A percentile compares a stretch with the other conserved stretches of the same genome.
phyloP scores from a whole-genome alignment of 78 protist genomes.

The Dictyostelium brefeldianum region DNA sequence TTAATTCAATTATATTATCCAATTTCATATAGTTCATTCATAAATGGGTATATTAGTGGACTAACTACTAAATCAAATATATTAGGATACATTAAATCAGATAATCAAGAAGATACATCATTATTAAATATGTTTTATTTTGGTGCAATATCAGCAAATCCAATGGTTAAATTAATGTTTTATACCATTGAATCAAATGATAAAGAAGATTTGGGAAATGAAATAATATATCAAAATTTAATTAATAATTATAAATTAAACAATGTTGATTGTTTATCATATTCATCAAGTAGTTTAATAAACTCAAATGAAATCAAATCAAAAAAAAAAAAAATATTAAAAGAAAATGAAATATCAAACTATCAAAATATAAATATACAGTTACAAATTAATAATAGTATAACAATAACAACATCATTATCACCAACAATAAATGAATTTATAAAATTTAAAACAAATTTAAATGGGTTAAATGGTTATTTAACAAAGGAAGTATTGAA shows the following conservation, averaged over 20 bases:
- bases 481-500: no score
- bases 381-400: no score
- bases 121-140: background rate
- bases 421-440: no score
- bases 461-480: no score
- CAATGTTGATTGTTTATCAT: background rate
- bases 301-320: no score
- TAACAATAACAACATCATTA: no score
- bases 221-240: no score
- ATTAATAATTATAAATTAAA: no score
- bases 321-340: no score
- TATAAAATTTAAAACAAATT: no score
- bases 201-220: background rate
- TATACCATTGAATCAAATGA: background rate
- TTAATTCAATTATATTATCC: background rate
- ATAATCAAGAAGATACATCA: background rate
- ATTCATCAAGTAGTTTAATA: background rate
- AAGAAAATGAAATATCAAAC: no score
- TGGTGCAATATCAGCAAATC: background rate
- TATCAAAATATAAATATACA: no score
- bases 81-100: background rate
- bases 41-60: background rate
- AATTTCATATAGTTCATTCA: background rate
- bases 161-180: constrained; percentile 1
- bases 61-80: background rate